Evolutionary conservation across 2,329 filamentous ascomycete species (phyloP), one percentile per base, ranked within the genome.

Genomic region (Ophiostoma sp.): DNA sequence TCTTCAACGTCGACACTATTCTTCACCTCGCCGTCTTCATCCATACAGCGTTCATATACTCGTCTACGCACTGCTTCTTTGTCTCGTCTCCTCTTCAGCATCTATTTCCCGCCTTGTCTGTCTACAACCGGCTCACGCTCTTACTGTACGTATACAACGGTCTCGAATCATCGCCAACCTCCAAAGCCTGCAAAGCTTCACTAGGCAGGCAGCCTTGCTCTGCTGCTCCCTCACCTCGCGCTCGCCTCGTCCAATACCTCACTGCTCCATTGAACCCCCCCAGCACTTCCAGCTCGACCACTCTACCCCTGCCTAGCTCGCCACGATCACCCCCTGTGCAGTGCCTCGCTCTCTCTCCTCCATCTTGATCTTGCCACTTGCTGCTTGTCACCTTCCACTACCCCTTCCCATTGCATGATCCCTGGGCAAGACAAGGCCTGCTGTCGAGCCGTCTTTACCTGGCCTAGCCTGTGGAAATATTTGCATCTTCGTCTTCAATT

Each of bases 1-100:
- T 71, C 67, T 57, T 67, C 52, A 48, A 44, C 60, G 27, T 44
- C 67, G 48, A 23, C 27, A 33, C 23, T 62, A 33, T 62, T 62
- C 23, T 31, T 62, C 57, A 33, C 27, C 27, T 62, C 27, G 57
- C 4, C 57, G 11, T 33, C 33, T 20, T 36, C 44, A 23, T 36
- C 65, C 13, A 48, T 20, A 23, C 35, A 64, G 2, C 27, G 6
- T 5, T 31, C 15, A n/a, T 15, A 20, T 64, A 60, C 57, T 11
- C 17, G 17, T 64, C 27, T 20, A 33, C 57, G 27, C 31, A 11
- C 23, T 57, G n/a, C 27, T 62, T 62, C 57, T n/a, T n/a, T n/a
- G n/a, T n/a, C n/a, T 13, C 8, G 3, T 15, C 6, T 20, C 57
- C 4, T 62, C 15, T 33, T 20, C 60, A n/a, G 7, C 33, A 11